Percentiles rank a stretch among this genome's conserved stretches.
Conservation (phyloP, 2,329 filamentous ascomycete species). For the Ophiognomonia clavigignenti-juglandacearum region DNA sequence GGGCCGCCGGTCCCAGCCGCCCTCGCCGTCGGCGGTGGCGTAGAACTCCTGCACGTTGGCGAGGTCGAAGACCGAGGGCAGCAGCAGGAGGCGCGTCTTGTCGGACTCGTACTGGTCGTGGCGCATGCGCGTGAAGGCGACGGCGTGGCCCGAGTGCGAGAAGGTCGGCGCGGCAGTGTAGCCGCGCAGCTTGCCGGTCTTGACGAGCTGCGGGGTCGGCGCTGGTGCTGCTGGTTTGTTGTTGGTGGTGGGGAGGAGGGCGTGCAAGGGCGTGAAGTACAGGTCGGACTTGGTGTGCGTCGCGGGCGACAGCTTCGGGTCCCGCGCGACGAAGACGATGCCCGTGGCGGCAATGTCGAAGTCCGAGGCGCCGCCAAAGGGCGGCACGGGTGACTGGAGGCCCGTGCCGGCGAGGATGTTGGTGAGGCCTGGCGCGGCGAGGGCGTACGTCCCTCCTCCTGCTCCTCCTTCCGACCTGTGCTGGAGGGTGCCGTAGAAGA, state of each 20-base stretch:
- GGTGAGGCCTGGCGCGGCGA: slow-evolving; percentile 42
- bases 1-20: slow-evolving; percentile 56
- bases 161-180: slow-evolving; percentile 66
- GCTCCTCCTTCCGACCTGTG: slow-evolving; percentile 26
- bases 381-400: slow-evolving; percentile 64
- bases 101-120: slow-evolving; percentile 76
- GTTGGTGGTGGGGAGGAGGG: slow-evolving; percentile 45
- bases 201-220: slow-evolving; percentile 45
- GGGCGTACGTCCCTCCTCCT: slow-evolving; percentile 27
- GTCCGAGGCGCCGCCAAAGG: slow-evolving; percentile 75
- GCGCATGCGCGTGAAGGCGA: slow-evolving; percentile 78
- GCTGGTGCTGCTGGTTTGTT: slow-evolving; percentile 26
- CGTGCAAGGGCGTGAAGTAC: slow-evolving; percentile 64
- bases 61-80: slow-evolving; percentile 56
- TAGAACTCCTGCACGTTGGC: slow-evolving; percentile 59
- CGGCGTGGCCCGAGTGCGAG: slow-evolving; percentile 63
- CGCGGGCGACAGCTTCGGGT: slow-evolving; percentile 65
- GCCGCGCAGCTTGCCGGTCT: slow-evolving; percentile 55
- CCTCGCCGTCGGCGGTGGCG: slow-evolving; percentile 56
- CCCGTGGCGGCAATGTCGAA: slow-evolving; percentile 68
- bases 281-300: slow-evolving; percentile 78
- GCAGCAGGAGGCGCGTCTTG: slow-evolving; percentile 62
- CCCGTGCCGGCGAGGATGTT: slow-evolving; percentile 60
- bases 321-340: slow-evolving; percentile 70
- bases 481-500: slow-evolving; percentile 66